These are phyloP conservation scores for Kazachstania taianensis DNA, from an alignment of 805 yeast species.

Conservation along the genomic window DNA sequence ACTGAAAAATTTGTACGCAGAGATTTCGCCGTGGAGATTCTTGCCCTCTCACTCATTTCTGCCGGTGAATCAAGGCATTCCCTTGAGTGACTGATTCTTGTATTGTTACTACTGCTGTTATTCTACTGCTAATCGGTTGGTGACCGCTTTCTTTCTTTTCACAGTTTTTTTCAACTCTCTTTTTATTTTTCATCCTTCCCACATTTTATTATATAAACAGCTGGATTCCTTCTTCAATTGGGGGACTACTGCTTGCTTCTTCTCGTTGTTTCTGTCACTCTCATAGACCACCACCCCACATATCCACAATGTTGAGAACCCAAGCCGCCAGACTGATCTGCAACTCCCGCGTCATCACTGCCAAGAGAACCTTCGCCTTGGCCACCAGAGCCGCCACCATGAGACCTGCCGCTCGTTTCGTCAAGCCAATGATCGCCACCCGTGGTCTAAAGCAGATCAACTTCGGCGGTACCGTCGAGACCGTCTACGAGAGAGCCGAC, in stretches of 20 bases:
- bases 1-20: too few relatives aligned
- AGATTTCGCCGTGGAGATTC: too few relatives aligned
- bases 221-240: too few relatives aligned
- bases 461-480: conserved; percentile 92
- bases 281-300: conserved; percentile 1
- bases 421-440: conserved; percentile 43
- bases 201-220: too few relatives aligned
- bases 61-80: too few relatives aligned
- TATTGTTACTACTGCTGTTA: too few relatives aligned
- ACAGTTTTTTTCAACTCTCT: too few relatives aligned
- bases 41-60: too few relatives aligned
- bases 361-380: conserved; percentile 58
- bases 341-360: conserved; percentile 35
- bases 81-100: too few relatives aligned
- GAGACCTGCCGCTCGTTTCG: conserved; percentile 45
- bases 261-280: not conserved
- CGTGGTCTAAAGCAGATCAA: conserved; percentile 95
- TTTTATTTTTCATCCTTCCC: too few relatives aligned
- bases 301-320: conserved; percentile 30
- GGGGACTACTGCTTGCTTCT: not conserved
- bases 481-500: conserved; percentile 97
- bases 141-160: too few relatives aligned
- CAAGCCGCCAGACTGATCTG: conserved; percentile 35
- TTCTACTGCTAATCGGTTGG: too few relatives aligned
- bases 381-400: conserved; percentile 37